Evolutionary conservation across 2,329 filamentous ascomycete species (phyloP).

Genomic region (Fusarium virguliforme): DNA sequence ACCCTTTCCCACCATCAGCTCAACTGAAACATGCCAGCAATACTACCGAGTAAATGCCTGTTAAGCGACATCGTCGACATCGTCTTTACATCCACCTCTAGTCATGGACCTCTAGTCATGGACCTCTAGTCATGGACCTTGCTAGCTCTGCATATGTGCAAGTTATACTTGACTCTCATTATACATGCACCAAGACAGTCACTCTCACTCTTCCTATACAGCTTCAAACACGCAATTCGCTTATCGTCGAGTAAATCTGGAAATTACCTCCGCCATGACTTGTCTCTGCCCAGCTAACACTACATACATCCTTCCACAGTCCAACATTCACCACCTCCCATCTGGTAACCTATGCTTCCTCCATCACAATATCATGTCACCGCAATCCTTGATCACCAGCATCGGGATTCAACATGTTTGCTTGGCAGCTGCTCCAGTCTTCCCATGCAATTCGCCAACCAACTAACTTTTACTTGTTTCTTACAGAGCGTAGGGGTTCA

Average conservation of each 20-base stretch:
- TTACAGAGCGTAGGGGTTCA: conserved; percentile 83
- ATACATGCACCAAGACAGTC: not conserved
- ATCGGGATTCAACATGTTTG: conserved; percentile 18
- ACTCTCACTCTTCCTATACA: not conserved
- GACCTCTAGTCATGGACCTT: too few relatives aligned
- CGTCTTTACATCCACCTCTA: not conserved
- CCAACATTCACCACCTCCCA: conserved; percentile 32
- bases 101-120: too few relatives aligned
- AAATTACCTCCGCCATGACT: conserved; percentile 46
- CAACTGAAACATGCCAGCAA: conserved; percentile 5
- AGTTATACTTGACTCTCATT: too few relatives aligned
- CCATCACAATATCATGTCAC: conserved; percentile 27
- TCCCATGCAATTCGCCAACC: conserved; percentile 25
- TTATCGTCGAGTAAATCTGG: conserved; percentile 36
- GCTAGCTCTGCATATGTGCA: too few relatives aligned
- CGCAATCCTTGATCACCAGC: conserved; percentile 23
- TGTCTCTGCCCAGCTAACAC: conserved; percentile 21
- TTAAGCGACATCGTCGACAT: not conserved
- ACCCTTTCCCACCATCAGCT: conserved; percentile 1
- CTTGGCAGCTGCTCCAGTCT: conserved; percentile 15
- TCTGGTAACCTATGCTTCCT: conserved; percentile 24
- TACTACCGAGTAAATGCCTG: not conserved
- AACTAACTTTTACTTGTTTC: conserved; percentile 34
- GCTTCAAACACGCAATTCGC: conserved; percentile 13
- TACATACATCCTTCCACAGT: conserved; percentile 20